Evolutionary conservation across 2,329 filamentous ascomycete genomes (phyloP).

Genomic region (Scopulariopsis brevicaulis): DNA sequence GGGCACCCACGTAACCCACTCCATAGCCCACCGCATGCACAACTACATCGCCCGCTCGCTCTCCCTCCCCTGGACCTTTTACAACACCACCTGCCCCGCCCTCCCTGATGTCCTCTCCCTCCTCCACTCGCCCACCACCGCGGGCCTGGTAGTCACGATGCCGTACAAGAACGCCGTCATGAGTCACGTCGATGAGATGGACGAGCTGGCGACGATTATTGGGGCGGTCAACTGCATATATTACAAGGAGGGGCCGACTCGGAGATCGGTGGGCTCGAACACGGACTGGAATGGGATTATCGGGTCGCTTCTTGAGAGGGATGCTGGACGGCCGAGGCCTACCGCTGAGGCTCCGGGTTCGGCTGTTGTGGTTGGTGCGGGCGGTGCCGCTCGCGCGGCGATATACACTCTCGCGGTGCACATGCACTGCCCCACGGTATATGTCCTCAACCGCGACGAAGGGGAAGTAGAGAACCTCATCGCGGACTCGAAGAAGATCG

Average conservation of each 20-base stretch:
- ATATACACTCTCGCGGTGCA: constrained; percentile 19
- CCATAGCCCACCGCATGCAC: constrained; percentile 26
- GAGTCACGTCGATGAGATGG: constrained; percentile 21
- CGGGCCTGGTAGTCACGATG: constrained; percentile 19
- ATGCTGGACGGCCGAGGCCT: not conserved
- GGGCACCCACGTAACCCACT: constrained; percentile 25
- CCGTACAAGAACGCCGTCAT: constrained; percentile 26
- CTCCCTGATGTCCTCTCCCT: constrained; percentile 19
- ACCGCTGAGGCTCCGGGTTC: constrained; percentile 8
- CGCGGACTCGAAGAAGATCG: constrained; percentile 12
- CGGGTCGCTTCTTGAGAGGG: constrained; percentile 16
- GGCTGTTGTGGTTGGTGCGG: constrained; percentile 26
- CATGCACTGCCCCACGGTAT: constrained; percentile 17
- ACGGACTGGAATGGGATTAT: constrained; percentile 30
- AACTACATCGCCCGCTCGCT: constrained; percentile 22
- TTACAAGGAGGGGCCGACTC: constrained; percentile 7
- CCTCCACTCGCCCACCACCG: constrained; percentile 16
- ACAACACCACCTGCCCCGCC: constrained; percentile 15
- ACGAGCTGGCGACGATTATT: constrained; percentile 19
- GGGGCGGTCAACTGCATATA: constrained; percentile 26
- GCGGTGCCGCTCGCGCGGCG: constrained; percentile 27
- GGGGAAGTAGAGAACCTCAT: constrained; percentile 15
- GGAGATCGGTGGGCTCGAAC: constrained; percentile 23
- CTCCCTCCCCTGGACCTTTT: constrained; percentile 17
- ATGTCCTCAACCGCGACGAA: constrained; percentile 22